A percentile compares a stretch with the other conserved stretches of the same genome.
These are phyloP conservation scores for Lagenidium sp. DNA, from an alignment of 352 stramenopile genomes.

Conservation along the genomic window DNA sequence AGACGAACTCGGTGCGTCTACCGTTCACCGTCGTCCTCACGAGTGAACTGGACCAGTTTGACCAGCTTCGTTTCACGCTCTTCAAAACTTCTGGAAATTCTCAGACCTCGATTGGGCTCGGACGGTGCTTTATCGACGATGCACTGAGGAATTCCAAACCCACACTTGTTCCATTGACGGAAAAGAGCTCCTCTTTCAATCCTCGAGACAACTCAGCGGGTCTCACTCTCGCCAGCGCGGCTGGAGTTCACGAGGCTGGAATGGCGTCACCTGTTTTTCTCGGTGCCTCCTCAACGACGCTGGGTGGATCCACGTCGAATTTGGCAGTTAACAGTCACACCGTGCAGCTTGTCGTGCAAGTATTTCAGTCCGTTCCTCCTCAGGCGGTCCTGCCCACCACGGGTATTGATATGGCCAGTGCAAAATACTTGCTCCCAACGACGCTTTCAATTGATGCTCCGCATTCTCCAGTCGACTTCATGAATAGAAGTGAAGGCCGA, in stretches of 20 bases:
- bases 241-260: constrained; percentile 41
- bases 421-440: constrained; percentile 60
- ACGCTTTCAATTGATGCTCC: constrained; percentile 13
- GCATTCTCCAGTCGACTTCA: constrained; percentile 17
- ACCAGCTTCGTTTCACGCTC: constrained; percentile 58
- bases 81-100: constrained; percentile 35
- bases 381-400: too few relatives aligned
- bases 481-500: too few relatives aligned
- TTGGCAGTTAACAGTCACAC: neutral
- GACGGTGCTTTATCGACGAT: constrained; percentile 41
- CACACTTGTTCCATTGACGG: constrained; percentile 33
- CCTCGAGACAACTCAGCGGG: neutral
- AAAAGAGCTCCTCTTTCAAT: constrained; percentile 24
- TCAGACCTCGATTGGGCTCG: constrained; percentile 39
- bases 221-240: constrained; percentile 2
- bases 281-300: too few relatives aligned
- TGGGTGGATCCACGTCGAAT: constrained; percentile 28
- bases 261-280: too few relatives aligned
- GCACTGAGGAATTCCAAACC: constrained; percentile 32
- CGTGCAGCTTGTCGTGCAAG: neutral
- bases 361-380: too few relatives aligned
- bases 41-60: constrained; percentile 38
- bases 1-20: constrained; percentile 25
- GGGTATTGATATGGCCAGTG: neutral
- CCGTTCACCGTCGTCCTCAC: constrained; percentile 54